Base-by-base conservation (phyloP, 768 basidiomycete species). In the Lanmaoa pseudosensibilis region DNA sequence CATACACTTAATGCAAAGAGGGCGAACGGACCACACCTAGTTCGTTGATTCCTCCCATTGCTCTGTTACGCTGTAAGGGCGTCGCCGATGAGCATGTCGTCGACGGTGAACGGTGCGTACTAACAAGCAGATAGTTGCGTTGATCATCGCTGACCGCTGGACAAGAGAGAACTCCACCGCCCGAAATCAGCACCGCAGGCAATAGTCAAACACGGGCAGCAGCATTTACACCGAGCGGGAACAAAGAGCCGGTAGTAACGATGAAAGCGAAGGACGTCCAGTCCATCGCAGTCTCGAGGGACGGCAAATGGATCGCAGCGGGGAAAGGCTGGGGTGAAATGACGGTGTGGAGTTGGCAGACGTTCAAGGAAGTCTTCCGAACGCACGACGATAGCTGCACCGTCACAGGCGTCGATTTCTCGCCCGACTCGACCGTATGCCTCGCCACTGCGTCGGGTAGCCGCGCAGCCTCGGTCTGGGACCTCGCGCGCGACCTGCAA, bases 351-450 rank as follows among this genome's bases (percentile, higher is more conserved):
- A 43, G 47, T 1, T 3, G 18, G 12, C 13, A 19, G 34, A n/a
- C 49, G n/a, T 52, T 33, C 39, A 39, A 50, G 30, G 32, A 58
- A 8, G 27, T 62, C 34, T 33, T 51, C 27, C n/a, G n/a, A n/a
- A 41, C 27, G 13, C 46, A 52, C 12, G 19, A 57, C 21, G 54
- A 57, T 10, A 54, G 60, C 16, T 46, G 52, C 46, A 49, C 50
- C 33, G 37, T 62, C 32, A 57, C 50, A 2, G 37, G 46, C 21
- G 54, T 61, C n/a, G 60, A 61, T 37, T 61, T 60, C 34, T 60
- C 59, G 9, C 59, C 59, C 27, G 43, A 55, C 41, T 34, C 47
- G 2, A 39, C 30, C n/a, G n/a, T n/a, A 4, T 48, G 55, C n/a
- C 50, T 61, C 36, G 55, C 50, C 51, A 32, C 13, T 33, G 51